These are phyloP conservation scores for Cryoendolithus antarcticus DNA, from an alignment of 2,329 filamentous ascomycete species.

Conservation along the genomic window DNA sequence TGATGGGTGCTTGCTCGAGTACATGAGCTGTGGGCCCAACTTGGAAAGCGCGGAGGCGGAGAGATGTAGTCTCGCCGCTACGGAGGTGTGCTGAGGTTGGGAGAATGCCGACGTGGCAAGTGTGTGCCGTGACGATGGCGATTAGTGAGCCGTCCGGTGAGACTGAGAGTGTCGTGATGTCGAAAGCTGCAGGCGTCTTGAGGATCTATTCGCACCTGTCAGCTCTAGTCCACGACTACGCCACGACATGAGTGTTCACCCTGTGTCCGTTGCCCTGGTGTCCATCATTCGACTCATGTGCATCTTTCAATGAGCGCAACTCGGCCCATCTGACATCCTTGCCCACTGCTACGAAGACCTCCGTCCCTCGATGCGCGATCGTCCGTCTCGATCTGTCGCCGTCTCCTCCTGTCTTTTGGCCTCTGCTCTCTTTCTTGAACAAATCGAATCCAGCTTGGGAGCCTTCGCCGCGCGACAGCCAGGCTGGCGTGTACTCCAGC, in stretches of 20 bases:
- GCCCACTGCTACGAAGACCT: slow-evolving; percentile 79
- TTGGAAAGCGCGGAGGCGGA: slow-evolving; percentile 78
- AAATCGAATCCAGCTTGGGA: slow-evolving; percentile 66
- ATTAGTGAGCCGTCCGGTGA: slow-evolving; percentile 74
- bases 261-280: slow-evolving; percentile 9
- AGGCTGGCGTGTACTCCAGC: slow-evolving; percentile 72
- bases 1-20: slow-evolving; percentile 67
- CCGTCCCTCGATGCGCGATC: slow-evolving; percentile 69
- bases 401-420: slow-evolving; percentile 10
- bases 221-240: background rate
- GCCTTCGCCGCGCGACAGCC: slow-evolving; percentile 51
- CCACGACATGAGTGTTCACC: slow-evolving; percentile 3
- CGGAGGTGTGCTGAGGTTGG: slow-evolving; percentile 69
- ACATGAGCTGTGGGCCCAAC: slow-evolving; percentile 90
- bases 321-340: slow-evolving; percentile 90
- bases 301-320: slow-evolving; percentile 63
- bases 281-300: slow-evolving; percentile 6
- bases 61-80: slow-evolving; percentile 51
- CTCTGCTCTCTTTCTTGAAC: slow-evolving; percentile 41
- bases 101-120: slow-evolving; percentile 74
- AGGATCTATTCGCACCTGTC: slow-evolving; percentile 45
- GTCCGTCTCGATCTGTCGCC: slow-evolving; percentile 41
- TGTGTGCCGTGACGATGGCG: slow-evolving; percentile 76
- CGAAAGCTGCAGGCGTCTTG: slow-evolving; percentile 63
- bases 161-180: slow-evolving; percentile 73